A percentile compares a stretch with the other conserved stretches of the same genome.
phyloP scores from a whole-genome alignment of 2,329 filamentous ascomycete genomes.

The Beauveria sp. region DNA sequence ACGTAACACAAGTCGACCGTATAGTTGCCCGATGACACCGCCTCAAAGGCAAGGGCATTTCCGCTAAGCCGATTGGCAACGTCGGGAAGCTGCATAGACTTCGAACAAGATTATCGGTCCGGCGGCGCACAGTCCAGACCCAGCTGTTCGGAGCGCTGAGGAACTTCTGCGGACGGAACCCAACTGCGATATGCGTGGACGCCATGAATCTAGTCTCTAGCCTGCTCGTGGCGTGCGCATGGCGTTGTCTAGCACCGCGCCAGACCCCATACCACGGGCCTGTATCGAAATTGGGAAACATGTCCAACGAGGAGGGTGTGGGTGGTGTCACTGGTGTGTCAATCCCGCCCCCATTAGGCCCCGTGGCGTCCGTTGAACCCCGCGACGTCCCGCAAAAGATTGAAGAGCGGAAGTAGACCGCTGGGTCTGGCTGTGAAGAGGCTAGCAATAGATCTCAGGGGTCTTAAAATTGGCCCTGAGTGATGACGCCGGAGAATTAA shows the following conservation, averaged over 20 bases:
- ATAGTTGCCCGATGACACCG: background rate
- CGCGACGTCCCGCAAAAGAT: background rate
- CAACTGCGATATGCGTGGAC: background rate
- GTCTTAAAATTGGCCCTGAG: background rate
- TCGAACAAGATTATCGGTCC: background rate
- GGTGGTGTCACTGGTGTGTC: background rate
- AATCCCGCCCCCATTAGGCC: background rate
- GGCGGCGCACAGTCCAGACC: background rate
- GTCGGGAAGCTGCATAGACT: background rate
- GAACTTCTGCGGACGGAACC: background rate
- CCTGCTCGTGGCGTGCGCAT: background rate
- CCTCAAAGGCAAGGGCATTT: background rate
- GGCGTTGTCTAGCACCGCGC: background rate
- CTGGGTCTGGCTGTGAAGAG: background rate
- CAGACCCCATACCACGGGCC: constrained; percentile 6
- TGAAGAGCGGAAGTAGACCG: background rate
- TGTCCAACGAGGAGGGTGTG: background rate
- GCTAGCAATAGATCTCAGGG: background rate
- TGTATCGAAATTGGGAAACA: constrained; percentile 10
- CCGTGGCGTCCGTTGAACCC: background rate
- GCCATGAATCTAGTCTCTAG: background rate
- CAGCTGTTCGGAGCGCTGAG: background rate
- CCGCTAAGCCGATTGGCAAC: background rate
- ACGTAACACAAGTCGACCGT: background rate
- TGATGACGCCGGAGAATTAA: background rate